Base-by-base conservation (phyloP, 495 filamentous ascomycete genomes). In the Pseudevernia furfuracea region DNA sequence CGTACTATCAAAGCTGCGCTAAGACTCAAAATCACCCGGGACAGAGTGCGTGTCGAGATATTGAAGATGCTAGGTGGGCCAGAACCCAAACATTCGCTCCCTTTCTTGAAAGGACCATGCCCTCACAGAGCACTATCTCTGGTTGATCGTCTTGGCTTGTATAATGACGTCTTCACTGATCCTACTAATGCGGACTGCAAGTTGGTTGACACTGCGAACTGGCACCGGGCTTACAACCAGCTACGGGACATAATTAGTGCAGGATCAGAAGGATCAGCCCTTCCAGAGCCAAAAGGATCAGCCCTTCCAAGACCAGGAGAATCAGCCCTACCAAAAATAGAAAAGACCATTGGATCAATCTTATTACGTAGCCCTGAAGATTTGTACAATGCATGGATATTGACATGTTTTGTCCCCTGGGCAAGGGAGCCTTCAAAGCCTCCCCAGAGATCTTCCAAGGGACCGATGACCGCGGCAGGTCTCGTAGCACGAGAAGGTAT, bases 1-100 rank as follows among this genome's bases (percentile, higher is more conserved):
- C 69, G 72, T 12, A 80, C 81, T 19, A 95, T 98, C 62, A 80
- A 89, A 65, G 78, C 84, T 14, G 89, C 89, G 25, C 75, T 99
- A n/a, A 84, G 80, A 65, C 71, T 88, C 7, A 99, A 99, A 74
- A 97, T 99, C 61, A 96, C 89, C 68, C 84, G 92, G 38, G 94
- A 99, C 73, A 80, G 94, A 56, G 82, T 97, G 4, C 88, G 89
- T 2, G 78, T 84, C 6, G 94, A 99, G 72, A 49, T 96, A 10
- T 87, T 89, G 66, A 97, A 97, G 76, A 96, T 96, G 89, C 78
- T 98, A 90, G 90, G 87, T 58, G 36, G 58, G 64, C 44, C 58
- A 43, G 4, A 4, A 7, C 32, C 23, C n/a, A 11, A 25, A 60
- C 11, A 23, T 0, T 52, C n/a, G 21, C 61, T 65, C 17, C 7